Percentiles rank a stretch among this genome's conserved stretches.
Evolutionary conservation across 2,329 filamentous ascomycete genomes (phyloP).

Genomic region (Alternaria arbusti): DNA sequence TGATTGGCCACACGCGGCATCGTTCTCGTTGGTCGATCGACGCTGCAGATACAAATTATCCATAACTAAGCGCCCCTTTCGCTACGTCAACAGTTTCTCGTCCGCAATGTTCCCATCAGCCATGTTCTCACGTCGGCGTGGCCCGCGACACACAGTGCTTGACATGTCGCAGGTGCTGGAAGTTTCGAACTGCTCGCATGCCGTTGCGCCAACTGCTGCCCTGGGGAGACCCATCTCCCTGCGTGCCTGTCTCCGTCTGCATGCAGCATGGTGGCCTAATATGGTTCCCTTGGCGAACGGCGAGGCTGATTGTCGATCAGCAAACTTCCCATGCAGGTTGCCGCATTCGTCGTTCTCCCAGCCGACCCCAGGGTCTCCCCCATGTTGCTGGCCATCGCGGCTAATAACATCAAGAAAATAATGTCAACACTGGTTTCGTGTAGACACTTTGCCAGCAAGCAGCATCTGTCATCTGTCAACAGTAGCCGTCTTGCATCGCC

Average conservation of each 20-base stretch:
- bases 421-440: neutral
- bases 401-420: neutral
- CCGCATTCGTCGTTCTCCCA: constrained; percentile 9
- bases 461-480: constrained; percentile 1
- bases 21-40: constrained; percentile 19
- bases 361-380: constrained; percentile 3
- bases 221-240: neutral
- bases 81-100: constrained; percentile 18
- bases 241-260: constrained; percentile 9
- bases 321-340: constrained; percentile 16
- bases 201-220: neutral
- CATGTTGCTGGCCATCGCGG: neutral
- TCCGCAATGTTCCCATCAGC: neutral
- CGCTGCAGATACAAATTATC: constrained; percentile 11
- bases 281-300: constrained; percentile 17
- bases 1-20: constrained; percentile 22
- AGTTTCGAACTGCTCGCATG: constrained; percentile 21
- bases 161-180: neutral
- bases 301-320: constrained; percentile 9
- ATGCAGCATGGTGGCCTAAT: constrained; percentile 3
- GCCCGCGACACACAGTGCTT: constrained; percentile 1
- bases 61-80: constrained; percentile 18
- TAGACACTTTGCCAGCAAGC: neutral
- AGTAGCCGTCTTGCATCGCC: neutral
- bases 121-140: neutral